Percentiles rank a stretch among this genome's conserved stretches.
phyloP scores from a whole-genome alignment of 495 filamentous ascomycete species.

The Neurospora sp. region DNA sequence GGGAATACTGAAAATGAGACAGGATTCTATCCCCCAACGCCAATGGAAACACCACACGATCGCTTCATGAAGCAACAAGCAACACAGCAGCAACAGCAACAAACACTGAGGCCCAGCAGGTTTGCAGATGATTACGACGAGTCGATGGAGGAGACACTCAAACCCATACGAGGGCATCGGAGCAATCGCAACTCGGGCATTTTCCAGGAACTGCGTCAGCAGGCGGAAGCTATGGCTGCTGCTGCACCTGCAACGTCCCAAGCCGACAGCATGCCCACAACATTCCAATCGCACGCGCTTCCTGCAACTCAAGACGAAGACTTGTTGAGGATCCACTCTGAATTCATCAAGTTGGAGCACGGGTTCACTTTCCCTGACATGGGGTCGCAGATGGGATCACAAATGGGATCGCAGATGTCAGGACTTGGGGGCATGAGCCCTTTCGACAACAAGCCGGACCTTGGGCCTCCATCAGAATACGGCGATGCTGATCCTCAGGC shows the following conservation, averaged over 20 bases:
- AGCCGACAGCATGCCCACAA: constrained; percentile 34
- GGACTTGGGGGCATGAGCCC: constrained; percentile 11
- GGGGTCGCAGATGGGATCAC: constrained; percentile 20
- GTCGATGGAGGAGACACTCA: constrained; percentile 50
- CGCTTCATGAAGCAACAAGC: constrained; percentile 23
- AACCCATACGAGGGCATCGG: constrained; percentile 29
- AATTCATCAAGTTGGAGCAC: constrained; percentile 40
- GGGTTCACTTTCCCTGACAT: constrained; percentile 27
- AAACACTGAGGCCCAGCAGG: constrained; percentile 21
- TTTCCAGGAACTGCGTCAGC: constrained; percentile 37
- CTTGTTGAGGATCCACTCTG: constrained; percentile 40
- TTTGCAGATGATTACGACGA: constrained; percentile 43
- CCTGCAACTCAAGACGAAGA: constrained; percentile 44
- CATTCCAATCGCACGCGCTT: constrained; percentile 21
- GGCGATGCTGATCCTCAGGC: not conserved
- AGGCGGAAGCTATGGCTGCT: constrained; percentile 24
- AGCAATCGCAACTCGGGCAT: constrained; percentile 25
- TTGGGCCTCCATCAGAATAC: constrained; percentile 12
- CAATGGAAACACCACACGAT: constrained; percentile 36
- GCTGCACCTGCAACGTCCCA: constrained; percentile 22
- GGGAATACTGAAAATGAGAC: constrained; percentile 4
- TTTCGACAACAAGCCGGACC: constrained; percentile 28
- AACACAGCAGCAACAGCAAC: constrained; percentile 15
- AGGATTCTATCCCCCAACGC: constrained; percentile 41
- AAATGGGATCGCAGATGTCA: constrained; percentile 20